Evolutionary conservation across 352 stramenopile species (phyloP), one percentile per base, ranked within the genome.

Genomic region (Phytophthora boehmeriae): DNA sequence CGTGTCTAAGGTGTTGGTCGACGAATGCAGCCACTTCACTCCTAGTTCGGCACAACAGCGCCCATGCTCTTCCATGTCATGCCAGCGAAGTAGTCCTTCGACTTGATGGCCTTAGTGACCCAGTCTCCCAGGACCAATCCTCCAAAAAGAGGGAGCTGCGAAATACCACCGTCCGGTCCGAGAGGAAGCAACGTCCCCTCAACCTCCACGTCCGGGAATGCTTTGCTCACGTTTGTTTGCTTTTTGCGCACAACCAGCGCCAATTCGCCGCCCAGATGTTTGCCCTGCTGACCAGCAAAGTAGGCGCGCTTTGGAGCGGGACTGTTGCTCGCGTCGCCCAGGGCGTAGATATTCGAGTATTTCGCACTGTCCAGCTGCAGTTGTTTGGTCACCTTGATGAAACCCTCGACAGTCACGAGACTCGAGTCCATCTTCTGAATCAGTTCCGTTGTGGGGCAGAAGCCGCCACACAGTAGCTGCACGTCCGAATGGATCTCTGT

Each of bases 291-390:
- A 32, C 56, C 64, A 9, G 71, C 78, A 60, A 53, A 79, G 62
- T 73, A 75, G 43, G 59, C 66, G 13, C 74, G 45, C 65, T 85
- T 86, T 8, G 76, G 71, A 25, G 69, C 76, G 27, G 62, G 32
- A 54, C 78, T 75, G 68, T 81, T 86, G 54, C 44, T 78, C 8
- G 61, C 66, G 54, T 88, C 76, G 48, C 75, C 78, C 13, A 86
- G 46, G 34, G 64, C 73, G 50, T 81, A 88, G 17, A 88, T 75
- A 56, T 85, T 75, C 4, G 63, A 30, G 58, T 75, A 88, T 53
- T 67, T 52, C 1, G 45, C 46, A 46, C 69, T 68, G 51, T 80
- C 76, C 25, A 88, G 62, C 59, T 85, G 73, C 45, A 85, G 45
- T 41, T 71, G 50, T 54, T n/a, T 69, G 62, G 82, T 82, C 2